Evolutionary conservation across 768 basidiomycete species (phyloP), one percentile per base, ranked within the genome.

Genomic region (Rhodotorula kratochvilovae): DNA sequence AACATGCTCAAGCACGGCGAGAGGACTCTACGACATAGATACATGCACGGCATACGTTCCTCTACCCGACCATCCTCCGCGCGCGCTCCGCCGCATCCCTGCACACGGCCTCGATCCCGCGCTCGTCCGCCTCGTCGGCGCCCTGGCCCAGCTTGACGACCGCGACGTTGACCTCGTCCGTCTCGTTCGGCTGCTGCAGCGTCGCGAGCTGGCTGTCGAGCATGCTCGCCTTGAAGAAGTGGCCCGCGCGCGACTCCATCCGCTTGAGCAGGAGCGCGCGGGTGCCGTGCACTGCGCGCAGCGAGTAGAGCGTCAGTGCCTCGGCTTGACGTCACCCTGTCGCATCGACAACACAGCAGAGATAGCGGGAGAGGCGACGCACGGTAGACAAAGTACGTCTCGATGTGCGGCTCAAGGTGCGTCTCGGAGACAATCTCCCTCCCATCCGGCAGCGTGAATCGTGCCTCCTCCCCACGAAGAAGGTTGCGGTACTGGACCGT

Each of bases 181-280:
- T 60, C 55, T 72, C 67, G 53, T 82, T 82, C 0, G 91, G 91
- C 65, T 82, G 83, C 81, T 92, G 89, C 74, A 93, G 77, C 55
- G 89, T 87, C 16, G 78, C 79, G 75, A 92, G 75, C 82, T 94
- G 92, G 72, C 89, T 88, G 61, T 88, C 87, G 75, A 94, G 81
- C 92, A 93, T 91, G 7, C 77, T 78, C 31, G 86, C 85, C 81
- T 91, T 91, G 88, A 93, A 90, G 74, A 89, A 94, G 79, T 94
- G 92, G 0, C 87, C 88, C 53, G 83, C 75, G 46, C 91, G 83
- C 50, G 82, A 82, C 80, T 54, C 2, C 86, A 92, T 88, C 46
- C 91, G 83, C 55, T 86, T 86, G 78, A 84, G 64, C 67, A 93
- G 77, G 61, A 87, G 76, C 36, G 85, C 83, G 54, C 82, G 79